Percentiles rank a stretch among this genome's conserved stretches.
These are phyloP conservation scores for Coprinellus micaceus DNA, from an alignment of 768 basidiomycete genomes.

Conservation along the genomic window DNA sequence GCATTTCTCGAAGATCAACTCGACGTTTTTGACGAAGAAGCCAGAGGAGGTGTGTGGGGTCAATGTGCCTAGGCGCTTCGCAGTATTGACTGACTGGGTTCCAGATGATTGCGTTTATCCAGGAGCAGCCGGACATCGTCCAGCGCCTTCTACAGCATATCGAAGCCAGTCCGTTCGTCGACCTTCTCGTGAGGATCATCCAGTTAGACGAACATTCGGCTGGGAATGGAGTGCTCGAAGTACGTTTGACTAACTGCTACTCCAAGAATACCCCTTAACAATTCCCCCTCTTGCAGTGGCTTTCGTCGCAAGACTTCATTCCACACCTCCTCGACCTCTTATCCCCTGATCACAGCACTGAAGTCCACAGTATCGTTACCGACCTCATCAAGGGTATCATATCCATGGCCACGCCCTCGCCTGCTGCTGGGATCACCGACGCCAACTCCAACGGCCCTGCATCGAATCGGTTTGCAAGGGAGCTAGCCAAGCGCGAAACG, in stretches of 20 bases:
- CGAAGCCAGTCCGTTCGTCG: slow-evolving; percentile 86
- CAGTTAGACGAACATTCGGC: slow-evolving; percentile 83
- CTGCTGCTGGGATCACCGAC: slow-evolving; percentile 68
- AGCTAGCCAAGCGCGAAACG: slow-evolving; percentile 72
- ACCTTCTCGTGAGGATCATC: slow-evolving; percentile 85
- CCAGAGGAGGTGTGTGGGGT: slow-evolving; percentile 70
- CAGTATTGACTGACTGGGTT: slow-evolving; percentile 22
- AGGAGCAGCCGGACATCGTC: slow-evolving; percentile 75
- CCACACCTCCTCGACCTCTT: slow-evolving; percentile 76
- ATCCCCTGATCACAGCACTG: slow-evolving; percentile 68
- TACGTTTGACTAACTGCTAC: slow-evolving; percentile 43
- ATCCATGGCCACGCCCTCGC: slow-evolving; percentile 87
- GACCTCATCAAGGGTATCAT: slow-evolving; percentile 95
- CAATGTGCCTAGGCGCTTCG: slow-evolving; percentile 20
- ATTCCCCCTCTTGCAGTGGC: slow-evolving; percentile 55
- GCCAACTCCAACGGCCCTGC: slow-evolving; percentile 67
- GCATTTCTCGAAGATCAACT: slow-evolving; percentile 93
- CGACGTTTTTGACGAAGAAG: slow-evolving; percentile 82
- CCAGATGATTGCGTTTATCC: slow-evolving; percentile 92
- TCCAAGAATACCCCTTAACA: slow-evolving; percentile 5
- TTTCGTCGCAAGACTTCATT: slow-evolving; percentile 82
- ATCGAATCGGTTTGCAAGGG: slow-evolving; percentile 84
- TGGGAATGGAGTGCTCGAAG: slow-evolving; percentile 82
- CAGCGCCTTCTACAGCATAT: slow-evolving; percentile 82
- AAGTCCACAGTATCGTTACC: slow-evolving; percentile 81